Conservation (phyloP, 306 rosid genomes). For the Lagenaria siceraria region DNA sequence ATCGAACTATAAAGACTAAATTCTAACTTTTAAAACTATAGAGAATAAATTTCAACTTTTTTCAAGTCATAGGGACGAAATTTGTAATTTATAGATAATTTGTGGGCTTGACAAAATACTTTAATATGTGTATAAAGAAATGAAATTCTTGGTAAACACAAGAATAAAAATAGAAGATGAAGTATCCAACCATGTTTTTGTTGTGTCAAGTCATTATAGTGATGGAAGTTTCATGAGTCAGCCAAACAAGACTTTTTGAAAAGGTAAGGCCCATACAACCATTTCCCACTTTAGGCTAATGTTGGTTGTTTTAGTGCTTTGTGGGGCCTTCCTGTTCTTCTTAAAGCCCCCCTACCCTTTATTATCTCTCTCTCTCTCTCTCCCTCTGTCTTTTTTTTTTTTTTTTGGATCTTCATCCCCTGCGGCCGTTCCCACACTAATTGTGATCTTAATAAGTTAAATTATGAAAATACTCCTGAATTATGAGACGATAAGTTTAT, state of each 20-base stretch:
- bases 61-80: no score
- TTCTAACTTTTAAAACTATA: no score
- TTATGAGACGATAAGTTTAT: no score
- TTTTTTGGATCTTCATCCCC: not conserved
- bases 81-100: no score
- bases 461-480: no score
- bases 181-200: not conserved
- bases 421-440: not conserved
- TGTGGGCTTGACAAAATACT: no score
- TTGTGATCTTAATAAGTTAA: no score
- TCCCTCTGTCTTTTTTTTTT: no score
- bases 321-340: conserved; percentile 11
- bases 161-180: not conserved
- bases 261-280: conserved; percentile 6
- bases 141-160: no score
- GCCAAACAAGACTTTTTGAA: not conserved
- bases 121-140: no score
- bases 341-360: not conserved
- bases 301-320: conserved; percentile 14
- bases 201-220: not conserved
- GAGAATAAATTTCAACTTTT: no score
- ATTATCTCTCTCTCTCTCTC: not conserved
- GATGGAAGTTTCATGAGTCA: conserved; percentile 7
- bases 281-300: conserved; percentile 12
- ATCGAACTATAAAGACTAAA: no score